Evolutionary conservation across 495 filamentous ascomycete species (phyloP).

Genomic region (Delitschia confertaspora): DNA sequence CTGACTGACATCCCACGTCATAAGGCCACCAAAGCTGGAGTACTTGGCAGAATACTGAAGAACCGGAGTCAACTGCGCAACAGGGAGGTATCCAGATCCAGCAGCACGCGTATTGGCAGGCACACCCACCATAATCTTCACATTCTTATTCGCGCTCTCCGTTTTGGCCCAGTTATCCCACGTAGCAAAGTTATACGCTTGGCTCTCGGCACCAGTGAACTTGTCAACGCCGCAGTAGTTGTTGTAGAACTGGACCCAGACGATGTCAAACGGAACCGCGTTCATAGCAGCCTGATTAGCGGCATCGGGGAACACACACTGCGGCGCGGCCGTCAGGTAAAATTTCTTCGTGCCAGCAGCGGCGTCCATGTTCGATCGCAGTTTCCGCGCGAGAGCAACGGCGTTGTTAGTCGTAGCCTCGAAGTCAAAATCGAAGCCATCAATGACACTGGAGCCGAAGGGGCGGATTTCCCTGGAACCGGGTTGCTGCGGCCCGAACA

Average conservation of each 20-base stretch:
- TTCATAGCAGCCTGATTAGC: slow-evolving; percentile 27
- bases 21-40: slow-evolving; percentile 26
- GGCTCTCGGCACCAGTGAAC: slow-evolving; percentile 42
- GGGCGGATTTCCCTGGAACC: slow-evolving; percentile 22
- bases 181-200: slow-evolving; percentile 57
- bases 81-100: slow-evolving; percentile 49
- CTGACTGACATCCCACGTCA: slow-evolving; percentile 32
- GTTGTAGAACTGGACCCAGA: slow-evolving; percentile 31
- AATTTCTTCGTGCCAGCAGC: slow-evolving; percentile 14
- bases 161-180: slow-evolving; percentile 67
- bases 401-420: slow-evolving; percentile 25
- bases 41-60: slow-evolving; percentile 18
- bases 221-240: slow-evolving; percentile 55
- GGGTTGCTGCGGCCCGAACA: slow-evolving; percentile 22
- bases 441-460: slow-evolving; percentile 24
- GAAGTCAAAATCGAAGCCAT: slow-evolving; percentile 32
- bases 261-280: slow-evolving; percentile 17
- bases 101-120: slow-evolving; percentile 51
- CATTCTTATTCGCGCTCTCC: slow-evolving; percentile 49
- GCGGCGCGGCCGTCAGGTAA: slow-evolving; percentile 26
- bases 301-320: slow-evolving; percentile 26
- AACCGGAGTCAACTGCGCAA: slow-evolving; percentile 34
- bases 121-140: slow-evolving; percentile 58
- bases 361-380: slow-evolving; percentile 25
- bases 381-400: slow-evolving; percentile 18